Conservation (phyloP, 371 early-diverging fungal genomes). For the Phascolomyces articulosus region DNA sequence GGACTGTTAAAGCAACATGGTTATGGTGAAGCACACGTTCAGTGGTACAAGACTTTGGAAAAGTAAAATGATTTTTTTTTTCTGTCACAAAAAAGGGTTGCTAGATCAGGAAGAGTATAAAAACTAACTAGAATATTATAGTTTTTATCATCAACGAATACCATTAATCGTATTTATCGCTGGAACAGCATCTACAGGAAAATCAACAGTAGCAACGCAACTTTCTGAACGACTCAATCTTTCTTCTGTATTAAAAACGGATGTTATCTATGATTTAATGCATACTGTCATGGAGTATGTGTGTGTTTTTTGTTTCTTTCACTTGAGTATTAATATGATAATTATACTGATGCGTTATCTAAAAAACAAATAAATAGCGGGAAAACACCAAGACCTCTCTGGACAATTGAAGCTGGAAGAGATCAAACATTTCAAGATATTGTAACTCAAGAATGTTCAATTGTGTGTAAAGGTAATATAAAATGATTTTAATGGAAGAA, state of each 20-base stretch:
- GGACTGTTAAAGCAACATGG: conserved; percentile 31
- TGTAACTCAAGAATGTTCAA: conserved; percentile 15
- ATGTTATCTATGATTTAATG: conserved; percentile 39
- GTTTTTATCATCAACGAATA: conserved; percentile 44
- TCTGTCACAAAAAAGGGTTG: no score
- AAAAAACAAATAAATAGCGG: no score
- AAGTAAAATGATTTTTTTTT: conserved; percentile 16
- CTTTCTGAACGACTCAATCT: conserved; percentile 39
- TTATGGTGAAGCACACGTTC: conserved; percentile 33
- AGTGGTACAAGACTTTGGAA: conserved; percentile 34
- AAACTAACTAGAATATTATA: neutral
- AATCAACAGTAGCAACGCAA: conserved; percentile 37
- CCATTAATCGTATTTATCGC: conserved; percentile 39
- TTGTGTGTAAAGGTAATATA: conserved; percentile 24
- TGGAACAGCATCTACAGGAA: conserved; percentile 35
- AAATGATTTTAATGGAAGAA: no score
- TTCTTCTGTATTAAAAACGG: conserved; percentile 40
- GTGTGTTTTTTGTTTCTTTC: neutral
- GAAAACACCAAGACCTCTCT: conserved; percentile 17
- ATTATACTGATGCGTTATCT: no score
- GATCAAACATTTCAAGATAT: neutral
- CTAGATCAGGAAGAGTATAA: neutral
- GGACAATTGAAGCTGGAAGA: conserved; percentile 6
- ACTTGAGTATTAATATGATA: no score
- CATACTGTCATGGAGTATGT: conserved; percentile 37